Base-by-base conservation (phyloP, 2,329 filamentous ascomycete genomes). In the Stachybotrys chlorohalonatus region DNA sequence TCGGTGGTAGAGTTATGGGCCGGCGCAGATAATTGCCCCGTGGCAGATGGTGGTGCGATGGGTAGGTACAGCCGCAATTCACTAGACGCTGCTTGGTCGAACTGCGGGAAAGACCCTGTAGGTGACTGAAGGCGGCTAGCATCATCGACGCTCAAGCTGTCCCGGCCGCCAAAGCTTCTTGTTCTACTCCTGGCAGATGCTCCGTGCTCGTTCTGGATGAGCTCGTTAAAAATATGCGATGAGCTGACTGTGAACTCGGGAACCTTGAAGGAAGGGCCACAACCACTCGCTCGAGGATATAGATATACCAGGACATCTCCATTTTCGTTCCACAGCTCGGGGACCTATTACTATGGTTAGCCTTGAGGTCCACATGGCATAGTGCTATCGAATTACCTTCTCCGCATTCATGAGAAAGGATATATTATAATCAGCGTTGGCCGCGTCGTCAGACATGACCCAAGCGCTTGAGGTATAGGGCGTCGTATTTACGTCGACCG, bases 241-340 rank as follows among this genome's bases (percentile, higher is more conserved):
- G 77, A 74, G 59, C 76, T 74, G 47, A 84, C 73, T 30, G 78
- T 72, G 39, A 79, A 77, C 32, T 78, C 75, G 42, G 75, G 74
- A 7, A 86, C 76, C 62, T 81, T 84, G 70, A 86, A 86, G 0
- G 81, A 85, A 2, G 83, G 77, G 0, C 79, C 79, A 8, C 66
- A 68, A 9, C 76, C 76, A 56, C 72, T 76, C 6, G 71, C 70
- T 54, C 72, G 75, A 1, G 82, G 74, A 54, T 79, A 79, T 5
- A 87, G 68, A 60, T 83, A 82, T 17, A 87, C 75, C 52, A 75
- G 72, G 30, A 85, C 75, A 57, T 77, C 77, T 46, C 80, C 83
- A 52, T 67, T 70, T 54, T 85, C 82, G 59, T 83, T 81, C 84
- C 84, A 87, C 17, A 87, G 68, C 65, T 87, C 84, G 1, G 83